Conservation (phyloP, 345 rosid species). For the Cardiospermum halicacabum region DNA sequence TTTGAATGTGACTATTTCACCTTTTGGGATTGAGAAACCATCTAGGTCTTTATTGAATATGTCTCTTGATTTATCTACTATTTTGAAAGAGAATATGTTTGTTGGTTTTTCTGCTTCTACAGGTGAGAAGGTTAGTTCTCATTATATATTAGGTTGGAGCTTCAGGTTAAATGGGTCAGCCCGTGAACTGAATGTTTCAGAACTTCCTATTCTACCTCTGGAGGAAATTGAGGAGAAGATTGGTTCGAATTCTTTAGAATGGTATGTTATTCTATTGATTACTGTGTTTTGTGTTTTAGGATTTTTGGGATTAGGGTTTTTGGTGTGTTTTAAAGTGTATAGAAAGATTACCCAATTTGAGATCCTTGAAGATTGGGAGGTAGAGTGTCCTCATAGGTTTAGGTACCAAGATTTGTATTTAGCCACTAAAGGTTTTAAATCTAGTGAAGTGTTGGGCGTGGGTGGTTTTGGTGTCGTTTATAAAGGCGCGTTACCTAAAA, state of each 20-base stretch:
- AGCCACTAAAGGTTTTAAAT: slow-evolving; percentile 59
- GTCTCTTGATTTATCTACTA: slow-evolving; percentile 5
- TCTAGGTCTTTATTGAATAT: slow-evolving; percentile 30
- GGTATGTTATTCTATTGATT: slow-evolving; percentile 17
- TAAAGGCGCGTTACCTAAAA: slow-evolving; percentile 40
- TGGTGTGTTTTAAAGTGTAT: slow-evolving; percentile 14
- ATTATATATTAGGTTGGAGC: slow-evolving; percentile 80
- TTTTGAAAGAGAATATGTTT: slow-evolving; percentile 28
- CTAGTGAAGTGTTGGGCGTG: slow-evolving; percentile 50
- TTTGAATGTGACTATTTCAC: slow-evolving; percentile 43
- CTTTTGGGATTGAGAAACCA: slow-evolving; percentile 31
- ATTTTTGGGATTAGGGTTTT: slow-evolving; percentile 18
- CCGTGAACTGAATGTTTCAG: slow-evolving; percentile 34
- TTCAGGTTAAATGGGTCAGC: slow-evolving; percentile 39
- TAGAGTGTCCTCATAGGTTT: slow-evolving; percentile 69
- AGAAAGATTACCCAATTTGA: slow-evolving; percentile 17
- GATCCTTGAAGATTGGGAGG: slow-evolving; percentile 61
- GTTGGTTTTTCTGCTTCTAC: slow-evolving; percentile 13
- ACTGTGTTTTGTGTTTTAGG: slow-evolving; percentile 4
- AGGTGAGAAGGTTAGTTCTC: slow-evolving; percentile 49
- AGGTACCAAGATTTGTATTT: slow-evolving; percentile 44
- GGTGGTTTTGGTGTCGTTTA: slow-evolving; percentile 78
- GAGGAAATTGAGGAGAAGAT: slow-evolving; percentile 20
- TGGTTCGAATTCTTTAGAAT: background rate
- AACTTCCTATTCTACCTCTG: slow-evolving; percentile 35